Evolutionary conservation across 2,329 filamentous ascomycete species (phyloP).

Genomic region (Neopestalotiopsis rosae): DNA sequence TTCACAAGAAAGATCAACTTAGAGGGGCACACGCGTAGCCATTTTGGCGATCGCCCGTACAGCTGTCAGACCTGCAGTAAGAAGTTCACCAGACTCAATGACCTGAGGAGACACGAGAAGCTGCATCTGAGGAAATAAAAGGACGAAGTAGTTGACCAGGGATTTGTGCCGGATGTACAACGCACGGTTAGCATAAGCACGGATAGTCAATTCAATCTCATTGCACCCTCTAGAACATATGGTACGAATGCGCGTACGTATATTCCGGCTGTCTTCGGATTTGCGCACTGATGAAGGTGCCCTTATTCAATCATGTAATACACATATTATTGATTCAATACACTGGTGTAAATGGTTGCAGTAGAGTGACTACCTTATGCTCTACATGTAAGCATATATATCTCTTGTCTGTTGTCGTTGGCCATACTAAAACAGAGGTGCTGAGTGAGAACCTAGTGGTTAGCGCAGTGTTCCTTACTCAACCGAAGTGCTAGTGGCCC

Average conservation of each 20-base stretch:
- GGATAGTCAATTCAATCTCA: no score
- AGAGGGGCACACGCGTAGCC: slow-evolving; percentile 9
- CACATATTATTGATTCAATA: no score
- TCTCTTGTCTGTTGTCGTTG: not conserved
- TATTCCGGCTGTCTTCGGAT: no score
- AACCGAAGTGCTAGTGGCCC: not conserved
- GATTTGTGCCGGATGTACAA: not conserved
- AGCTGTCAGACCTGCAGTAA: slow-evolving; percentile 7
- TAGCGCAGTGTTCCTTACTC: slow-evolving; percentile 1
- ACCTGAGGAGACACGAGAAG: slow-evolving; percentile 19
- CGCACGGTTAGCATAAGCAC: no score
- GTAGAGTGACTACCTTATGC: not conserved
- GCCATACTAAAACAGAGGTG: not conserved
- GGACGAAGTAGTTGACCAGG: no score
- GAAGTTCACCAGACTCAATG: slow-evolving; percentile 20
- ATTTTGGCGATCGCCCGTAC: slow-evolving; percentile 16
- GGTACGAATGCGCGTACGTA: no score
- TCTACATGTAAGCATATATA: not conserved
- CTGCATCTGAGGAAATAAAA: slow-evolving; percentile 10
- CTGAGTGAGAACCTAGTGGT: not conserved
- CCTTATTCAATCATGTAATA: no score
- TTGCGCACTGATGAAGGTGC: no score
- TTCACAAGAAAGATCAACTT: slow-evolving; percentile 18
- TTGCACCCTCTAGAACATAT: no score
- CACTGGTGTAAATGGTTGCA: no score